Evolutionary conservation across 2,329 filamentous ascomycete genomes (phyloP).

Genomic region (Neopestalotiopsis clavispora): DNA sequence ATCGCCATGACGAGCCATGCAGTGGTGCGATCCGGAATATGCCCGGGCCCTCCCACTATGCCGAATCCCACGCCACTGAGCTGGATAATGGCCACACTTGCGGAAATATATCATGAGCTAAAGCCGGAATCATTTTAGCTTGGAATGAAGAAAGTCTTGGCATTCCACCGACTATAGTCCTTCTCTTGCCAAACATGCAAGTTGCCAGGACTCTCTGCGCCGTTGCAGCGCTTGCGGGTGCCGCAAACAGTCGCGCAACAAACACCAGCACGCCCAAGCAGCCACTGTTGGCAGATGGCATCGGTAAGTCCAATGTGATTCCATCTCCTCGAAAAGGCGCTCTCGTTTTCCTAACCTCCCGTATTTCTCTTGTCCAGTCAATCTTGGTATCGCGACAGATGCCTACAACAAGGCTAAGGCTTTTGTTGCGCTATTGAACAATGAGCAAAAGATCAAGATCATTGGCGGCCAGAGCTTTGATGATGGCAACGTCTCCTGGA

Average conservation of each 20-base stretch:
- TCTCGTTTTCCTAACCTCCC: not conserved
- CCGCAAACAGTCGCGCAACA: not conserved
- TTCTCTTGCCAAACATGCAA: not conserved
- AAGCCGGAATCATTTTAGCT: not conserved
- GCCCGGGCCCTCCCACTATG: not conserved
- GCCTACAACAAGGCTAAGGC: constrained; percentile 12
- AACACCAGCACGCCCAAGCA: not conserved
- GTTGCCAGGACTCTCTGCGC: not conserved
- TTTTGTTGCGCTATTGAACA: constrained; percentile 11
- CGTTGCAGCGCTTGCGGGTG: not conserved
- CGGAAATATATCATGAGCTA: not conserved
- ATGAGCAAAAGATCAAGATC: constrained; percentile 14
- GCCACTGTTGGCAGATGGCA: not conserved
- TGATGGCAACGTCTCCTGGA: constrained; percentile 3
- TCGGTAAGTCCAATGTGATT: not conserved
- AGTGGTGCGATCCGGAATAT: not conserved
- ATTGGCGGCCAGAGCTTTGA: not conserved
- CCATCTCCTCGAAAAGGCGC: not conserved
- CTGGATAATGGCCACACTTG: not conserved
- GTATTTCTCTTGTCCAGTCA: not conserved
- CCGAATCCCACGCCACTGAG: not conserved
- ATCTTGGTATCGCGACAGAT: constrained; percentile 11
- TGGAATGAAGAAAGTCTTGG: not conserved
- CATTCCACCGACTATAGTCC: not conserved
- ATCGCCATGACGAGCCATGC: not conserved